These are phyloP conservation scores for Psilocybe subaeruginosa DNA, from an alignment of 768 basidiomycete species.

Conservation along the genomic window DNA sequence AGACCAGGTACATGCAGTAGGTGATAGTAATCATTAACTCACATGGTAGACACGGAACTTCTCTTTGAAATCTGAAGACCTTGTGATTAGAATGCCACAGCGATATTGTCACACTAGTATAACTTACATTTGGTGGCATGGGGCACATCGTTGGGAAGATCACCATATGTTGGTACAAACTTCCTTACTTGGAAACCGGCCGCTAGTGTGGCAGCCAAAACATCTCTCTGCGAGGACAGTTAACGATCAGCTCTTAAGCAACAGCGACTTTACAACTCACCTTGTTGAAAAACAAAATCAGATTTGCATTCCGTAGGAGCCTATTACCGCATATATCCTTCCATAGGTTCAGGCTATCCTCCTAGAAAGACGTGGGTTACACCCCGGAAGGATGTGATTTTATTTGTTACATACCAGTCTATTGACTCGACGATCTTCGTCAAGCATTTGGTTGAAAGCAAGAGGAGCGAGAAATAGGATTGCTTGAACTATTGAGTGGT, in stretches of 20 bases:
- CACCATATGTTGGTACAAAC: constrained; percentile 66
- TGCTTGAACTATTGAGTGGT: constrained; percentile 54
- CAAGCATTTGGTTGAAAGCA: constrained; percentile 72
- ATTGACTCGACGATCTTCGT: constrained; percentile 69
- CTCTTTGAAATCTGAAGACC: constrained; percentile 64
- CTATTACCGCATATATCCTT: constrained; percentile 67
- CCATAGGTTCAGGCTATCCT: constrained; percentile 78
- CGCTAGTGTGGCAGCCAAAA: constrained; percentile 56
- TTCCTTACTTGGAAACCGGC: constrained; percentile 57
- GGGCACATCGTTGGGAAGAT: constrained; percentile 57
- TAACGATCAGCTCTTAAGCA: neutral
- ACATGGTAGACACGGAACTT: constrained; percentile 69
- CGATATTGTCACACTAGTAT: neutral
- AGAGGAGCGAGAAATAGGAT: constrained; percentile 86
- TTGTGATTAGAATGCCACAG: neutral
- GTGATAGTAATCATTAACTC: constrained; percentile 19
- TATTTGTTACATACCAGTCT: constrained; percentile 48
- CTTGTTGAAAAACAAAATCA: constrained; percentile 84
- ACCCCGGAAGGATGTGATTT: neutral
- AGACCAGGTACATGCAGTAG: neutral
- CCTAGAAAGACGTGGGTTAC: constrained; percentile 37
- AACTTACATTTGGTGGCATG: constrained; percentile 67
- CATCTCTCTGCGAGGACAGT: constrained; percentile 42
- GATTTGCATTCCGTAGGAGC: constrained; percentile 59
- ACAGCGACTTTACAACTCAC: constrained; percentile 27